Conservation (phyloP, 768 basidiomycete species). For the Lactarius deliciosus region DNA sequence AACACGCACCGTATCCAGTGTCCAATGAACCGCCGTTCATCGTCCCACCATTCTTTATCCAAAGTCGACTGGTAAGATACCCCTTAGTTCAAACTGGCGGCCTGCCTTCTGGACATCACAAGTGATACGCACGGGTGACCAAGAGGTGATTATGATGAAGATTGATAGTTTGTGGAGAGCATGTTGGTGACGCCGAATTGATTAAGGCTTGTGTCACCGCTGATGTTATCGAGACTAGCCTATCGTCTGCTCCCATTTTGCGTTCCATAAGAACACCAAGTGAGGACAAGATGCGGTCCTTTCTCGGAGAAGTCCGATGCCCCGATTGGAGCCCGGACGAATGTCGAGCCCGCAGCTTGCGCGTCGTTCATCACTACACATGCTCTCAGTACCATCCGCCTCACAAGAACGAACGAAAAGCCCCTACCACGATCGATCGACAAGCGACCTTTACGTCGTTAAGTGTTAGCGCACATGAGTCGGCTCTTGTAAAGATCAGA, state of each 20-base stretch:
- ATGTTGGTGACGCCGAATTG: slow-evolving; percentile 56
- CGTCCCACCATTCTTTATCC: slow-evolving; percentile 70
- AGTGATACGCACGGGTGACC: slow-evolving; percentile 61
- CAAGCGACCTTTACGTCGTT: slow-evolving; percentile 60
- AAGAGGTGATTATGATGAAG: slow-evolving; percentile 59
- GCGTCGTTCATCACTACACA: slow-evolving; percentile 53
- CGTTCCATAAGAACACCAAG: neutral
- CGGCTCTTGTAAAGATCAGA: slow-evolving; percentile 45
- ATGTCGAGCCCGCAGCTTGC: slow-evolving; percentile 64
- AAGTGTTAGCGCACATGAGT: slow-evolving; percentile 63
- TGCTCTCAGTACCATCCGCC: neutral
- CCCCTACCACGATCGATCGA: slow-evolving; percentile 49
- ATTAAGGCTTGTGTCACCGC: slow-evolving; percentile 56
- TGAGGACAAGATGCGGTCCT: slow-evolving; percentile 38
- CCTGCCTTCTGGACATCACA: neutral
- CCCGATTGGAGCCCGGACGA: slow-evolving; percentile 68
- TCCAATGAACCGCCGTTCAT: slow-evolving; percentile 1
- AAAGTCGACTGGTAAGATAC: slow-evolving; percentile 54
- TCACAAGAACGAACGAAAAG: neutral
- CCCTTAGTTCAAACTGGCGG: neutral
- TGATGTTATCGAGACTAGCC: slow-evolving; percentile 36
- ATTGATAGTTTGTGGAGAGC: slow-evolving; percentile 49
- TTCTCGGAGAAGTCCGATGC: slow-evolving; percentile 70
- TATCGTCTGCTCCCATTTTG: slow-evolving; percentile 47
- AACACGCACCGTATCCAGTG: slow-evolving; percentile 38